Conservation (phyloP, 2,329 filamentous ascomycete species). For the Claviceps cyperi region DNA sequence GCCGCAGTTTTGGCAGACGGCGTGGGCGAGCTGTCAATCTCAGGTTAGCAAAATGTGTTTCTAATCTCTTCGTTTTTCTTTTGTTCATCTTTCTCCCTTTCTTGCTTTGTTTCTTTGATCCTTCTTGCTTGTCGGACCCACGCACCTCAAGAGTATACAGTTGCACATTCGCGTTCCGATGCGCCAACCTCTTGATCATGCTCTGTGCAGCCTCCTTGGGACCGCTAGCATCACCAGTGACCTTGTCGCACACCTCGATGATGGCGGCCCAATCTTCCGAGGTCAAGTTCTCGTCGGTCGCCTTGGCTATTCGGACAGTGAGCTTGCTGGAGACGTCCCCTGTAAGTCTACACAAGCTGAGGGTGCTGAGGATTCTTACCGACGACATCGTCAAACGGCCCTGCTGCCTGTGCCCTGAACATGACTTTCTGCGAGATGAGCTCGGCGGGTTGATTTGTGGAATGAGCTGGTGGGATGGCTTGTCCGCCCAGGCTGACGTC, state of each 20-base stretch:
- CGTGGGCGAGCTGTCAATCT: slow-evolving; percentile 54
- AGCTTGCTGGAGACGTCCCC: neutral
- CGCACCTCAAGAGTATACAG: slow-evolving; percentile 78
- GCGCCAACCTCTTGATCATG: slow-evolving; percentile 81
- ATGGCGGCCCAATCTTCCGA: slow-evolving; percentile 58
- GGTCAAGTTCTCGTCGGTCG: slow-evolving; percentile 95
- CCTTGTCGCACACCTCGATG: slow-evolving; percentile 49
- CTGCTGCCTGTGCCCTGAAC: slow-evolving; percentile 42
- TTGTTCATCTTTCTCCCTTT: neutral
- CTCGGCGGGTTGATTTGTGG: no score
- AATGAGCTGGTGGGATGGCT: neutral
- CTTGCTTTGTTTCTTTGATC: neutral
- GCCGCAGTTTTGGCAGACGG: slow-evolving; percentile 84
- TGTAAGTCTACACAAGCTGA: no score
- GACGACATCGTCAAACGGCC: slow-evolving; percentile 45
- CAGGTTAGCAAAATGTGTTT: no score
- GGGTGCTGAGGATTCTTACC: slow-evolving; percentile 27
- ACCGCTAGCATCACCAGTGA: slow-evolving; percentile 37
- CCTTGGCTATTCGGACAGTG: slow-evolving; percentile 36
- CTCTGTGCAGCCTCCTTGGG: slow-evolving; percentile 77
- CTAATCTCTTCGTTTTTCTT: no score
- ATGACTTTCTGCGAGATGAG: slow-evolving; percentile 24
- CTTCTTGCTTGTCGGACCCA: neutral
- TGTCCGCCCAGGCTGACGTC: slow-evolving; percentile 6
- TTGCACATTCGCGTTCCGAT: slow-evolving; percentile 92